Conservation (phyloP, 768 basidiomycete species). For the Lactarius psammicola region DNA sequence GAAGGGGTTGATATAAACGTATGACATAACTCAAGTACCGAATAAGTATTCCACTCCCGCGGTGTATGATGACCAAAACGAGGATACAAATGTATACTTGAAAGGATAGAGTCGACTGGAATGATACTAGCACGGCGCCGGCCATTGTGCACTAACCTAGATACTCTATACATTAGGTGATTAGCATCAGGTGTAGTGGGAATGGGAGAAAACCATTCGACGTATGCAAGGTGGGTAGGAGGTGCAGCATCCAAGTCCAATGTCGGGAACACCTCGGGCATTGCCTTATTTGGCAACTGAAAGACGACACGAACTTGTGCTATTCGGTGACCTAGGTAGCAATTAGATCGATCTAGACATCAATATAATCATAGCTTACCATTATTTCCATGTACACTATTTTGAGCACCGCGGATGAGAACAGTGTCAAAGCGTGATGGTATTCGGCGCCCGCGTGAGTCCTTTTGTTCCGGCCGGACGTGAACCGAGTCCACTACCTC, state of each 20-base stretch:
- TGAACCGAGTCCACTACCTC: too few species aligned
- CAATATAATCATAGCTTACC: too few species aligned
- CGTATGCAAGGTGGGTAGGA: conserved; percentile 3
- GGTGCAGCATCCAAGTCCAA: not conserved
- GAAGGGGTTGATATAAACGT: too few species aligned
- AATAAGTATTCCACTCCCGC: not conserved
- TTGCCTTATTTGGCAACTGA: not conserved
- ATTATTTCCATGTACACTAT: too few species aligned
- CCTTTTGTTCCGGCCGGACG: too few species aligned
- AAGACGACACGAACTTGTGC: not conserved
- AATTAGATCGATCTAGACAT: too few species aligned
- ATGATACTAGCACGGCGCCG: not conserved
- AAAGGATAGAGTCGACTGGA: not conserved
- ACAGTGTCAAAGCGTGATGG: too few species aligned
- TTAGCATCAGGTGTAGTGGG: not conserved
- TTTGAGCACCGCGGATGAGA: too few species aligned
- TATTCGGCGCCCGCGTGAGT: too few species aligned
- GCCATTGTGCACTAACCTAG: not conserved
- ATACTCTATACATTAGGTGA: not conserved
- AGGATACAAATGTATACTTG: not conserved
- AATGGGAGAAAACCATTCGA: conserved; percentile 8
- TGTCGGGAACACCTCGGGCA: not conserved
- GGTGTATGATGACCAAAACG: not conserved
- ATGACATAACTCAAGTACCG: not conserved
- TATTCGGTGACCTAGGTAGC: not conserved